Base-by-base conservation (phyloP, 768 basidiomycete species). In the Gloeostereum incarnatum region DNA sequence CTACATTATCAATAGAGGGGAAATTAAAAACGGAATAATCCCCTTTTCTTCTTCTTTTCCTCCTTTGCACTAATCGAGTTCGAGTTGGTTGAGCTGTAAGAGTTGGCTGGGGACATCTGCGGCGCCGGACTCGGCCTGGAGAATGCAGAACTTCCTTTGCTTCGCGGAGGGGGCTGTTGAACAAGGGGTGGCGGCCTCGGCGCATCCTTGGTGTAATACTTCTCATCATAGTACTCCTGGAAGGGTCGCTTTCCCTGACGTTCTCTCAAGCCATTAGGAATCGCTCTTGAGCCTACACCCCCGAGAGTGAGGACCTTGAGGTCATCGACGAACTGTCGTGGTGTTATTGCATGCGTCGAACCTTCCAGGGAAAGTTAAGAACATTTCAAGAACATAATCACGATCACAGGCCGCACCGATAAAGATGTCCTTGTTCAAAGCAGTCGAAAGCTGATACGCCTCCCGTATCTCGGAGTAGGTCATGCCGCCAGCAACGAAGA, bases 401-500 rank as follows among this genome's bases (percentile, higher is more conserved):
- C 11, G 22, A n/a, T 7, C 9, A 27, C 44, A 2, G 8, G 1
- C 25, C 49, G 45, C 49, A 94, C 94, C 96, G 41, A 99, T 86
- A 58, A 79, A 86, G 37, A 98, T 74, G 49, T 99, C 96, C 58
- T 84, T 91, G 50, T 84, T 82, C 37, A 89, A 55, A 2, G 75
- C 55, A 33, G 65, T 68, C 3, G 89, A 84, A 11, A 94, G 66
- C 35, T 80, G 69, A 53, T 97, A 98, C 32, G 77, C 81, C 50
- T 91, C 78, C 43, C 94, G 71, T 59, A 93, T 82, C 60, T 99
- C 96, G 0, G 92, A 94, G 55, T 91, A 92, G 2, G 96, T 93
- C 73, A 93, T 81, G 2, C 96, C 96, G 24, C 96, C 96, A 10
- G 88, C 86, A 17, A 97, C 68, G 58, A 98, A 98, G 13, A 97